phyloP scores from a whole-genome alignment of 2,329 filamentous ascomycete species.

The Fusarium sp. region DNA sequence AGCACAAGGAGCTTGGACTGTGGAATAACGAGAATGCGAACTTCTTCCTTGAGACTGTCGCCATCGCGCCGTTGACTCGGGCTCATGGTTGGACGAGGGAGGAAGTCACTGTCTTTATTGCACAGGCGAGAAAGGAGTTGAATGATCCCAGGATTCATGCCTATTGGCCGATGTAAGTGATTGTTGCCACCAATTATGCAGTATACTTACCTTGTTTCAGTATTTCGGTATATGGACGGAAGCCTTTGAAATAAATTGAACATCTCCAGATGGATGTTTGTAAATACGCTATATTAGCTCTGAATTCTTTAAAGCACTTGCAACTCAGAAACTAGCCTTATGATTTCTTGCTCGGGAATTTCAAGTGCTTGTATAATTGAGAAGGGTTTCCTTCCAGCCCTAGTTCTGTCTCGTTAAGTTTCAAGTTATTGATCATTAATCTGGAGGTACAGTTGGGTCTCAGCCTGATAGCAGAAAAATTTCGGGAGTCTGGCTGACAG shows the following conservation, averaged over 20 bases:
- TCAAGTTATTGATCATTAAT: no score
- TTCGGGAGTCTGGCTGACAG: no score
- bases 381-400: no score
- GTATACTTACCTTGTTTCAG: not conserved
- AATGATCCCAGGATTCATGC: slow-evolving; percentile 24
- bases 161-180: slow-evolving; percentile 35
- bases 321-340: no score
- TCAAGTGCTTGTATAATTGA: no score
- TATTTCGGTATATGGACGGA: slow-evolving; percentile 20
- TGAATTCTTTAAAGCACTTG: no score
- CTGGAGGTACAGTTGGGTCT: no score
- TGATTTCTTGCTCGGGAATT: no score
- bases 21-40: slow-evolving; percentile 29
- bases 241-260: not conserved
- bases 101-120: slow-evolving; percentile 24
- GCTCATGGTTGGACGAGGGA: slow-evolving; percentile 25
- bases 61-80: slow-evolving; percentile 22
- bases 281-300: no score
- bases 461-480: no score
- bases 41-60: slow-evolving; percentile 4
- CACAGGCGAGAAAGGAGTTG: slow-evolving; percentile 21
- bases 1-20: slow-evolving; percentile 23
- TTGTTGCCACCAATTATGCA: fast-evolving
- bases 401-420: no score
- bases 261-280: no score